Conservation (phyloP, 2,329 filamentous ascomycete species). For the Penicillium aurantiogriseum region DNA sequence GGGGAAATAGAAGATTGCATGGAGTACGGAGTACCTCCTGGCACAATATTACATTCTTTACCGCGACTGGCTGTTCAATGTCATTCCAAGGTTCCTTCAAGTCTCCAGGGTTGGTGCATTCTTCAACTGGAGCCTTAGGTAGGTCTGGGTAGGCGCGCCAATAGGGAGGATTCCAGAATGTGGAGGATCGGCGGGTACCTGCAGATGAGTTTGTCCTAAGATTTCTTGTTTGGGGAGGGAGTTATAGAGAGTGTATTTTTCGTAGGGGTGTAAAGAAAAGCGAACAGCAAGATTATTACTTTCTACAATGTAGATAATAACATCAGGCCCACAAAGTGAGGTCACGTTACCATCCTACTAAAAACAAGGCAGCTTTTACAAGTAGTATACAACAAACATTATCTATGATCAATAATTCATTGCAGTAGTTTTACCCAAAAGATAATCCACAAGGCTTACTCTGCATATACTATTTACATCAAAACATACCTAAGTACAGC, state of each 20-base stretch:
- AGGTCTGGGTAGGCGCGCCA: not conserved
- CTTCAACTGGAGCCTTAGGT: not conserved
- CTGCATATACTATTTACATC: constrained; percentile 2
- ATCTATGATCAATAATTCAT: constrained; percentile 6
- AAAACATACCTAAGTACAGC: not conserved
- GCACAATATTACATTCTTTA: not conserved
- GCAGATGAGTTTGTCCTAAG: not conserved
- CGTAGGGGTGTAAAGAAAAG: not conserved
- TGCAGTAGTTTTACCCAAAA: not conserved
- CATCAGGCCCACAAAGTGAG: not conserved
- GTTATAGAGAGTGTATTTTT: not conserved
- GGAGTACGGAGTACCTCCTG: not conserved
- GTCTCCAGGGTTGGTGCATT: too few relatives aligned
- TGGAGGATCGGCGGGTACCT: not conserved
- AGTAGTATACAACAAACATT: not conserved
- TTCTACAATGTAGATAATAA: not conserved
- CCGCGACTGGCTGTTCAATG: not conserved
- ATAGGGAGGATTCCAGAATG: not conserved
- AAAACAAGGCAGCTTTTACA: not conserved
- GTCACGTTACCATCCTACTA: not conserved
- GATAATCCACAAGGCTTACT: not conserved
- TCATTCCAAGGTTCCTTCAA: too few relatives aligned
- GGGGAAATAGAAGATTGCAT: not conserved
- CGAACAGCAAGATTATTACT: not conserved
- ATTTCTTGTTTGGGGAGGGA: not conserved